Evolutionary conservation across 2,329 filamentous ascomycete species (phyloP).

Genomic region (Aspergillus fumigatus): DNA sequence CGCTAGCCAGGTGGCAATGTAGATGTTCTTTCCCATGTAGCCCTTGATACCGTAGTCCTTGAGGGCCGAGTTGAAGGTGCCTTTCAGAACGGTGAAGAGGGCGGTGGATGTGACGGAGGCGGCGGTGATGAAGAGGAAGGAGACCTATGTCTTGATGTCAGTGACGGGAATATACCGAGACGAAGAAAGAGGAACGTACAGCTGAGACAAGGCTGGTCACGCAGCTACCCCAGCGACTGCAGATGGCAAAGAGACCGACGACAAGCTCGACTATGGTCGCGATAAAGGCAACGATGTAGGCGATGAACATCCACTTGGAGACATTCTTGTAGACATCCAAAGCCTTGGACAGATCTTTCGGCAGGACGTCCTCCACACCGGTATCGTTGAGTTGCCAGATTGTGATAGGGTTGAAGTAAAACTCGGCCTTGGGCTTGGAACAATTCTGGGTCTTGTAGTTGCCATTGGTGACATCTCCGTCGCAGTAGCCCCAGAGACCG

Average conservation of each 20-base stretch:
- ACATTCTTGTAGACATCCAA: conserved; percentile 70
- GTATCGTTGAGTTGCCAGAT: conserved; percentile 57
- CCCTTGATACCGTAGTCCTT: conserved; percentile 68
- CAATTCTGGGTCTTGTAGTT: conserved; percentile 56
- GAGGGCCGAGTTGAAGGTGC: conserved; percentile 61
- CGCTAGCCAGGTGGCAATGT: conserved; percentile 72
- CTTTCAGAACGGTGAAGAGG: conserved; percentile 65
- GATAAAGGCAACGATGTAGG: conserved; percentile 69
- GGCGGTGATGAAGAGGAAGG: conserved; percentile 55
- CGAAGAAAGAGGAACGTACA: conserved; percentile 51
- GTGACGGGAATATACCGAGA: background rate
- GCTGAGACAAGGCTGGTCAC: conserved; percentile 72
- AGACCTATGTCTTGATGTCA: conserved; percentile 34
- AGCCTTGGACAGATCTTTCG: conserved; percentile 60
- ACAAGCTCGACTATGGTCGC: conserved; percentile 68
- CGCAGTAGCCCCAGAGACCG: conserved; percentile 84
- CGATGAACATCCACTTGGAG: conserved; percentile 76
- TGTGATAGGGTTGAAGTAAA: conserved; percentile 69
- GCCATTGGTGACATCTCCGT: conserved; percentile 52
- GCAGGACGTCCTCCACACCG: conserved; percentile 59
- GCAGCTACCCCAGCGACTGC: conserved; percentile 75
- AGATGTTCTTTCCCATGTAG: conserved; percentile 63
- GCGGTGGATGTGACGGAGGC: conserved; percentile 71
- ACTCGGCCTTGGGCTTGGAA: conserved; percentile 67
- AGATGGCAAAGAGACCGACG: conserved; percentile 76